phyloP scores from a whole-genome alignment of 345 rosid genomes.

The Heritiera littoralis region DNA sequence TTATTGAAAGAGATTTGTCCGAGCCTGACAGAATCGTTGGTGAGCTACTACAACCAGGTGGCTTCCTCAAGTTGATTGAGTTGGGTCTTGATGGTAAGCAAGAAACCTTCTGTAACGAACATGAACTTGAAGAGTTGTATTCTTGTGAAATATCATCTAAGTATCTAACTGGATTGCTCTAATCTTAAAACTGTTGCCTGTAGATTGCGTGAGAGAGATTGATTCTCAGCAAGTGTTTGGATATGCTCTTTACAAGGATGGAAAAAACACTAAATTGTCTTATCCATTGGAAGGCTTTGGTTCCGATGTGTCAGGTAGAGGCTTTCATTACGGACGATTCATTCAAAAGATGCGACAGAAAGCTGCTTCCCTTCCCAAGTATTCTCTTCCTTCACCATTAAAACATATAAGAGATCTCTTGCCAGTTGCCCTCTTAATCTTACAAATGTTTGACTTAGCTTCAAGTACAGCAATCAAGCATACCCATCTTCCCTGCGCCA shows the following conservation, averaged over 20 bases:
- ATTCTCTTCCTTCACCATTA: neutral
- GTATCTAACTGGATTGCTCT: too few relatives aligned
- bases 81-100: conserved; percentile 30
- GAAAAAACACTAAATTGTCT: conserved; percentile 37
- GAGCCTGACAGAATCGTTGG: conserved; percentile 34
- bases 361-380: conserved; percentile 55
- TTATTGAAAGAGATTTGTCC: conserved; percentile 30
- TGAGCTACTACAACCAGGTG: conserved; percentile 33
- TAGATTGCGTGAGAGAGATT: conserved; percentile 50
- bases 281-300: conserved; percentile 43
- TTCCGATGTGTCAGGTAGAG: conserved; percentile 45
- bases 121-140: neutral
- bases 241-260: conserved; percentile 49
- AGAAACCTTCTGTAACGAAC: neutral
- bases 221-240: conserved; percentile 51
- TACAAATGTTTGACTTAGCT: too few relatives aligned
- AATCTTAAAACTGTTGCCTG: too few relatives aligned
- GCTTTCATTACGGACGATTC: conserved; percentile 60
- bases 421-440: too few relatives aligned
- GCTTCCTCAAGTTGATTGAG: conserved; percentile 30
- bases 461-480: too few relatives aligned
- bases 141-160: neutral
- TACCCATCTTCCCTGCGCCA: too few relatives aligned
- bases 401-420: too few relatives aligned
- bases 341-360: conserved; percentile 55